phyloP scores from a whole-genome alignment of 1,139 yeast species.

The Protomyces gravidus region DNA sequence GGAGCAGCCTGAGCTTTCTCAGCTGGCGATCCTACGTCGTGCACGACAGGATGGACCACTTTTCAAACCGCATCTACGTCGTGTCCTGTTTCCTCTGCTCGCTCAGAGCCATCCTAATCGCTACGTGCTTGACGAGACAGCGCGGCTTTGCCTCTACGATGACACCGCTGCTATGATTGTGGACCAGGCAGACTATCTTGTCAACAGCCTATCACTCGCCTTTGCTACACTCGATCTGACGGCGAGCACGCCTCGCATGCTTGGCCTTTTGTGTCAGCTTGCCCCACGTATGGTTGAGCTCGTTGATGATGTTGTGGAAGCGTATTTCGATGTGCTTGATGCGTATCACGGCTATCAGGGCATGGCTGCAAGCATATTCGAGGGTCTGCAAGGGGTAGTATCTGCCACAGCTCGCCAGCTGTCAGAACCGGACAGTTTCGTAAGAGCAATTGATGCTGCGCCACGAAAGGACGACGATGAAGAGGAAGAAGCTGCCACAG shows the following conservation, averaged over 20 bases:
- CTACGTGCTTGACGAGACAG: slow-evolving; percentile 46
- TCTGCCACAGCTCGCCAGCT: slow-evolving; percentile 47
- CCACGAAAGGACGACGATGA: slow-evolving; percentile 35
- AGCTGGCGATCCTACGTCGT: slow-evolving; percentile 46
- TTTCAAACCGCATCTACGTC: slow-evolving; percentile 52
- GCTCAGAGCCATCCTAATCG: slow-evolving; percentile 52
- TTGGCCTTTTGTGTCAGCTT: slow-evolving; percentile 61
- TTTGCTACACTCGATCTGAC: slow-evolving; percentile 65
- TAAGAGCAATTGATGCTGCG: slow-evolving; percentile 11
- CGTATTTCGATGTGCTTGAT: slow-evolving; percentile 73
- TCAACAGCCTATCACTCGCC: slow-evolving; percentile 67
- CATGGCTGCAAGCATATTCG: slow-evolving; percentile 69
- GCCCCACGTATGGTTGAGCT: slow-evolving; percentile 68
- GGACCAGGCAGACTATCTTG: slow-evolving; percentile 71
- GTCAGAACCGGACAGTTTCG: slow-evolving; percentile 32
- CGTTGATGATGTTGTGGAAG: slow-evolving; percentile 65
- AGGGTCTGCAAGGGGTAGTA: slow-evolving; percentile 63
- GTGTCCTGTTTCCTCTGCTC: slow-evolving; percentile 53
- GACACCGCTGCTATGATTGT: slow-evolving; percentile 54
- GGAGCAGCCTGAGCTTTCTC: slow-evolving; percentile 37
- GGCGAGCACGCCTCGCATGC: slow-evolving; percentile 66
- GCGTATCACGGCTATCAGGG: slow-evolving; percentile 74
- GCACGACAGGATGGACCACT: slow-evolving; percentile 44
- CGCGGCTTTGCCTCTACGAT: slow-evolving; percentile 48
- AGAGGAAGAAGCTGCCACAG: slow-evolving; percentile 52